A percentile compares a stretch with the other conserved stretches of the same genome.
Evolutionary conservation across 345 rosid genomes (phyloP).

Genomic region (Lepidium didymum): DNA sequence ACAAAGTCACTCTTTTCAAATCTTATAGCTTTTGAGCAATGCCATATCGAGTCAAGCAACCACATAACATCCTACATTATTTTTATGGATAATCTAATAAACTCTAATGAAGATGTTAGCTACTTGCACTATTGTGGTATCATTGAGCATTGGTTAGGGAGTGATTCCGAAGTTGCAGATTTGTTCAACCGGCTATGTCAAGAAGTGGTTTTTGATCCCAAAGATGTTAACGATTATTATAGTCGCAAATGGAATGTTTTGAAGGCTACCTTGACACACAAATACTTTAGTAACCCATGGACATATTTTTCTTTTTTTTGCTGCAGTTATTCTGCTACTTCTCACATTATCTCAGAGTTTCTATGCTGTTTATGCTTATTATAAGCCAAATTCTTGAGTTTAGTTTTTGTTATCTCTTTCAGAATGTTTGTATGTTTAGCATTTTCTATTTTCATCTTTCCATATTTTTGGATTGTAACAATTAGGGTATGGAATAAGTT

Average conservation of each 20-base stretch:
- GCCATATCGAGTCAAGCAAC: background rate
- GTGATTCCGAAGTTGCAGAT: slow-evolving; percentile 70
- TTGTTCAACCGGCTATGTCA: slow-evolving; percentile 67
- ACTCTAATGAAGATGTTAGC: slow-evolving; percentile 55
- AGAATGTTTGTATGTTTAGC: background rate
- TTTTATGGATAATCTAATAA: slow-evolving; percentile 68
- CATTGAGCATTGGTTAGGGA: slow-evolving; percentile 75
- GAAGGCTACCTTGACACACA: slow-evolving; percentile 57
- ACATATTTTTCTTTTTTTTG: slow-evolving; percentile 57
- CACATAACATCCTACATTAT: background rate
- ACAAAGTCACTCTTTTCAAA: slow-evolving; percentile 63
- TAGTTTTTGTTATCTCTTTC: background rate
- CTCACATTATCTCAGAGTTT: slow-evolving; percentile 50
- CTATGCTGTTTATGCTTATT: slow-evolving; percentile 49
- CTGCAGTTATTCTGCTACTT: slow-evolving; percentile 46
- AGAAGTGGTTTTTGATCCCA: slow-evolving; percentile 64
- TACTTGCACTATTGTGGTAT: slow-evolving; percentile 64
- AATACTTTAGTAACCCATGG: slow-evolving; percentile 67
- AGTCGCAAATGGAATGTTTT: slow-evolving; percentile 64
- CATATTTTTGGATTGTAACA: background rate
- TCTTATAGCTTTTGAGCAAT: slow-evolving; percentile 7
- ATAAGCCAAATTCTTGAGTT: slow-evolving; percentile 38
- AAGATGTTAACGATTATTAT: slow-evolving; percentile 44
- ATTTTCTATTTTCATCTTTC: background rate
- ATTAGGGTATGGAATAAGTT: background rate